A percentile compares a stretch with the other conserved stretches of the same genome.
phyloP scores from a whole-genome alignment of 2,329 filamentous ascomycete species.

The Scedosporium boydii region DNA sequence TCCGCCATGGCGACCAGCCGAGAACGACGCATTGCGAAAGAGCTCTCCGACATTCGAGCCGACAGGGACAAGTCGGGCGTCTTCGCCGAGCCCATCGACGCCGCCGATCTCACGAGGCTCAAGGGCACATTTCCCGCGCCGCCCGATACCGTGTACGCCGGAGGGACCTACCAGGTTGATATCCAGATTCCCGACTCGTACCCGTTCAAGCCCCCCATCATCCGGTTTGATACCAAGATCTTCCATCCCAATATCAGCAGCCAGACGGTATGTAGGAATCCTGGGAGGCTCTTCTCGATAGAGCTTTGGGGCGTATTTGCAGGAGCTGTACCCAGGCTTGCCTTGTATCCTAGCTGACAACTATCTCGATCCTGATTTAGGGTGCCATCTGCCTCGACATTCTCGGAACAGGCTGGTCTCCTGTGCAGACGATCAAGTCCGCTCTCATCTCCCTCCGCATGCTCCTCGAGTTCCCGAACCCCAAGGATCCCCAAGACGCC shows the following conservation, averaged over 20 bases:
- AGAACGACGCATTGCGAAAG: constrained; percentile 59
- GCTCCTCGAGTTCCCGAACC: constrained; percentile 85
- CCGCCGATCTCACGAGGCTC: constrained; percentile 69
- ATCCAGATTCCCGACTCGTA: constrained; percentile 84
- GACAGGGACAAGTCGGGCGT: constrained; percentile 71
- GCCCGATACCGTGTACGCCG: constrained; percentile 87
- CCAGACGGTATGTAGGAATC: constrained; percentile 61
- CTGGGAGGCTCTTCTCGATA: background rate
- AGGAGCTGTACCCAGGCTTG: background rate
- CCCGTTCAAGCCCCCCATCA: constrained; percentile 83
- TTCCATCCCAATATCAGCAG: constrained; percentile 98
- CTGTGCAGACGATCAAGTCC: constrained; percentile 92
- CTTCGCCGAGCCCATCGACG: constrained; percentile 53
- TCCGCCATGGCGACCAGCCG: constrained; percentile 38
- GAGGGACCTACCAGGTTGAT: constrained; percentile 72
- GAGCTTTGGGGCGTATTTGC: too few relatives aligned
- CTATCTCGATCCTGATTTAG: constrained; percentile 31
- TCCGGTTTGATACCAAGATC: constrained; percentile 87
- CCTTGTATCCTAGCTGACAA: background rate
- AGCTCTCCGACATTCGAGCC: constrained; percentile 62
- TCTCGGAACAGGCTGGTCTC: constrained; percentile 82
- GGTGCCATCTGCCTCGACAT: constrained; percentile 97
- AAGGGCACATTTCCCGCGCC: constrained; percentile 77
- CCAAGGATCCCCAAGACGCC: constrained; percentile 92
- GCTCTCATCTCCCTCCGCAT: constrained; percentile 88